Evolutionary conservation across 305 asterid genomes (phyloP), one percentile per base, ranked within the genome.

Genomic region (Fraxinus ornus): DNA sequence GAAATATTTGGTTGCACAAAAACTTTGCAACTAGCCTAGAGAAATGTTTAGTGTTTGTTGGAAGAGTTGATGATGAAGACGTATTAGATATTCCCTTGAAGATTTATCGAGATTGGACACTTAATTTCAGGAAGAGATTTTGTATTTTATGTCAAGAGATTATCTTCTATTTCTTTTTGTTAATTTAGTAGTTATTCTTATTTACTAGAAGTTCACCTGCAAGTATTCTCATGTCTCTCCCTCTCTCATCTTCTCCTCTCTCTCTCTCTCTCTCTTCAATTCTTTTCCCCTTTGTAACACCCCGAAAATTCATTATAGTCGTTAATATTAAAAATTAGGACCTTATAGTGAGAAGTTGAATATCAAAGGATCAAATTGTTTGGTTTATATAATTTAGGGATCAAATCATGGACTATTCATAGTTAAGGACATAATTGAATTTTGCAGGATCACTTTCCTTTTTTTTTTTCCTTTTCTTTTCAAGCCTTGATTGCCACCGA

Each of bases 1-100:
- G 47, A 81, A 73, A 82, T 30, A 78, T 83, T 80, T 80, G 85
- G 81, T 28, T 21, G 7, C 74, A 24, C 15, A 3, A 10, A 26
- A 66, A 28, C 8, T 24, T 66, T 66, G 32, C 32, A 15, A 44
- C 26, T 22, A 37, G 76, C 41, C 24, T 6, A 30, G 55, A 78
- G 77, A 76, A 44, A 41, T 71, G 57, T 35, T 19, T 2, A 79
- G 71, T 75, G 36, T 66, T 33, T 26, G 73, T 64, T 24, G 36
- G 74, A 66, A 66, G 37, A 26, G 74, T 28, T 66, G 73, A 57
- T 21, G 13, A 5, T 60, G 70, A n/a, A 19, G 10, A 5, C 1
- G 12, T 21, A 7, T 7, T 60, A 60, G 26, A 5, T 60, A 19
- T n/a, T n/a, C 28, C 28, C 12, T 60, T n/a, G 9, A 57, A 19